Percentiles rank a stretch among this genome's conserved stretches.
Evolutionary conservation across 2,329 filamentous ascomycete genomes (phyloP).

Genomic region (Rhexocercosporidium sp.): DNA sequence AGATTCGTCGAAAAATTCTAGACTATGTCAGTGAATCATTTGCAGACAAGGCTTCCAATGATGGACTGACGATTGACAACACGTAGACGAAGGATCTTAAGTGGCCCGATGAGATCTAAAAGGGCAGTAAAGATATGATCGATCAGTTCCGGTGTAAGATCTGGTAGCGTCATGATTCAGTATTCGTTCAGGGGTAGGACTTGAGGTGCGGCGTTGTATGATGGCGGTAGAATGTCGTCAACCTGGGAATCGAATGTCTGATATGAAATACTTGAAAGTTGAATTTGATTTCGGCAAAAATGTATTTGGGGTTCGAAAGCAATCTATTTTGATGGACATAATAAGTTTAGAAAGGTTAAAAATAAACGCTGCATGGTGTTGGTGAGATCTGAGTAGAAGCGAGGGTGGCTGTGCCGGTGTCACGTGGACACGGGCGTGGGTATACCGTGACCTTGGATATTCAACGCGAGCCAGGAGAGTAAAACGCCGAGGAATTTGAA

Average conservation of each 20-base stretch:
- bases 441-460: background rate
- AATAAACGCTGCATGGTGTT: background rate
- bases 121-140: background rate
- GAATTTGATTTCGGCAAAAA: background rate
- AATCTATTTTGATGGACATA: background rate
- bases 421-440: background rate
- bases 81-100: background rate
- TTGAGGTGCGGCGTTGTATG: background rate
- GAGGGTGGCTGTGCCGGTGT: background rate
- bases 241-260: background rate
- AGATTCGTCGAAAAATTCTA: background rate
- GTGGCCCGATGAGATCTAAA: background rate
- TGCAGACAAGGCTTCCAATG: background rate
- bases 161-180: background rate
- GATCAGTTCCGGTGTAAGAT: background rate
- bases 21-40: background rate
- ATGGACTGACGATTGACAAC: background rate
- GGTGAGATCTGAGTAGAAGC: background rate
- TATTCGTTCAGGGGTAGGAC: background rate
- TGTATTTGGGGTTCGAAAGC: background rate
- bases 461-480: background rate
- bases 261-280: background rate
- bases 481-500: background rate
- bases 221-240: background rate
- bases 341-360: background rate